Evolutionary conservation across 768 basidiomycete genomes (phyloP).

Genomic region (Boletus rubroflammeus): DNA sequence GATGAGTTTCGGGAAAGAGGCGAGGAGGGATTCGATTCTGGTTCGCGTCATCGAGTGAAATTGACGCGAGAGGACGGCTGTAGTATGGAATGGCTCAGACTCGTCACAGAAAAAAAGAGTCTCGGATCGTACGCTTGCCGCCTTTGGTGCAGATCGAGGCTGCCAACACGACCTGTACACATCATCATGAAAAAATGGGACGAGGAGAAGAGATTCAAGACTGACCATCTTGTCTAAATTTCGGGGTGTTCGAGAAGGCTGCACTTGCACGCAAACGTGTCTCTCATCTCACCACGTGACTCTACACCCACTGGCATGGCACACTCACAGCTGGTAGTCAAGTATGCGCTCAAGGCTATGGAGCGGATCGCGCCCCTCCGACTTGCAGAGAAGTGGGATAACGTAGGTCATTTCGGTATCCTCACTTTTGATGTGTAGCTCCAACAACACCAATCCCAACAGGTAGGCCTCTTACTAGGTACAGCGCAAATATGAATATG

Average conservation of each 20-base stretch:
- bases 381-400: slow-evolving; percentile 91
- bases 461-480: slow-evolving; percentile 80
- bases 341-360: slow-evolving; percentile 63
- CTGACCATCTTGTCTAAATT: slow-evolving; percentile 22
- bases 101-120: not conserved
- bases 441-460: slow-evolving; percentile 7
- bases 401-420: slow-evolving; percentile 51
- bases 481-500: slow-evolving; percentile 17
- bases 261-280: slow-evolving; percentile 12
- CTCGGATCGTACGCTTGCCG: slow-evolving; percentile 72
- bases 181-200: slow-evolving; percentile 2
- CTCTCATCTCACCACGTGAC: slow-evolving; percentile 17
- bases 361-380: slow-evolving; percentile 82
- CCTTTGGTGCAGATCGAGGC: slow-evolving; percentile 94
- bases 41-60: slow-evolving; percentile 91
- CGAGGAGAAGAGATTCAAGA: not conserved
- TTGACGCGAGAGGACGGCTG: slow-evolving; percentile 94
- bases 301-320: not conserved
- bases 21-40: slow-evolving; percentile 91
- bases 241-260: not conserved
- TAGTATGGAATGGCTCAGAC: not conserved
- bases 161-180: slow-evolving; percentile 77
- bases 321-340: slow-evolving; percentile 24
- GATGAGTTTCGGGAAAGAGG: slow-evolving; percentile 97
- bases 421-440: not conserved